Evolutionary conservation across 139 green algal genomes (phyloP).

Genomic region (Spirogloea muscicola): DNA sequence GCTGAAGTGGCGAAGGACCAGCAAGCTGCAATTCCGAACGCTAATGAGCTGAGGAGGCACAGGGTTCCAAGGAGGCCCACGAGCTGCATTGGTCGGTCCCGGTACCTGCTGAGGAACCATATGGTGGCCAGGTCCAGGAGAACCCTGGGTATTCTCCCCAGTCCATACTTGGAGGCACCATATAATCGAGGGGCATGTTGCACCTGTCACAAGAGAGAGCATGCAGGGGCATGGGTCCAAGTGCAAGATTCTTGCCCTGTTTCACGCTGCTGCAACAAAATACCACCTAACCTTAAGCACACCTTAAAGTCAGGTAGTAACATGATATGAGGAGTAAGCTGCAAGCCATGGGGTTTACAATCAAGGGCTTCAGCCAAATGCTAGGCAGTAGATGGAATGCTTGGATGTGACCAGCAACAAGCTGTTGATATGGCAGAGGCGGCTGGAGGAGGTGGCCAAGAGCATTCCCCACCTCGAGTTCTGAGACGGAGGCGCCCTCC

Average conservation of each 20-base stretch:
- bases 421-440: neutral
- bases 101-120: conserved; percentile 39
- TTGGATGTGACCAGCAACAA: neutral
- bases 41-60: neutral
- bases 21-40: conserved; percentile 5
- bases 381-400: neutral
- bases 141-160: conserved; percentile 42
- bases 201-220: conserved; percentile 14
- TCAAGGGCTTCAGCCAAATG: too few relatives aligned
- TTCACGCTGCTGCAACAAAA: too few relatives aligned
- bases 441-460: neutral
- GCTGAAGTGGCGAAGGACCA: neutral
- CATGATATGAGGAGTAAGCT: too few relatives aligned
- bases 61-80: conserved; percentile 25
- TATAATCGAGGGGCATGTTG: conserved; percentile 29
- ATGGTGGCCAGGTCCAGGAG: conserved; percentile 48
- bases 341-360: neutral
- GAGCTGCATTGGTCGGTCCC: conserved; percentile 47
- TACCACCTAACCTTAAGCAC: too few relatives aligned
- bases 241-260: too few relatives aligned
- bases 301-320: too few relatives aligned
- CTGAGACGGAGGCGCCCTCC: conserved; percentile 42
- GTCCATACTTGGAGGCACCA: conserved; percentile 49
- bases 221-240: neutral
- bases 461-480: conserved; percentile 40